Base-by-base conservation (phyloP, 108 stramenopile species). In the Nitzschia inconspicua region DNA sequence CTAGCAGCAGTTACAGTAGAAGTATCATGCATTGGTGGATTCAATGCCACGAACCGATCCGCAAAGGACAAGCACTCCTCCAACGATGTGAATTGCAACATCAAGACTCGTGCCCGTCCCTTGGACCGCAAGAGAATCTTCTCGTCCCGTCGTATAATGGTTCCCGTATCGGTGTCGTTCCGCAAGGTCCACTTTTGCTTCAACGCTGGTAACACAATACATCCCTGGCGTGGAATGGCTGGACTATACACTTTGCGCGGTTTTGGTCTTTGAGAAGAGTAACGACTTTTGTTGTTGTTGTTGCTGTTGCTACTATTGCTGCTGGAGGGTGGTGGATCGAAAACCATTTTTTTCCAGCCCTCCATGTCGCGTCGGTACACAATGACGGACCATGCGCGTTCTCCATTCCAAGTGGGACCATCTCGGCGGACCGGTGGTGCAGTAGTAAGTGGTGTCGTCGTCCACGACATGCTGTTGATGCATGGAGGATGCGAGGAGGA, bases 51-150 rank as follows among this genome's bases (percentile, higher is more conserved):
- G 16, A 78, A 70, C 1, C 48, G 49, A 52, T 73, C 77, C 27
- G 68, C 64, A 50, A 78, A 78, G 24, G 31, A 49, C 7, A 70
- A 29, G 32, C 72, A 78, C 1, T 78, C 65, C 41, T 52, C 52
- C n/a, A 61, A 19, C 11, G 66, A 73, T 22, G 18, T 28, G 43
- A 78, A 78, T 36, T 73, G 47, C 16, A 78, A 60, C 18, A 78
- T 40, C 59, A 78, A 60, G 43, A 63, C 72, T 8, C 67, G 52
- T 8, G 70, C 57, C 10, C 63, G 62, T 9, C 19, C 29, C 22
- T 60, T 54, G 13, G 70, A 72, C 26, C 57, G n/a, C 40, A 72
- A 48, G 13, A 72, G 49, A 24, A 72, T 64, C 23, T 61, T 62
- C 26, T 63, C 32, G 70, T 59, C 31, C 19, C 70, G 44, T 26